Conservation (phyloP, 306 rosid genomes). For the peach (Prunus persica) region DNA sequence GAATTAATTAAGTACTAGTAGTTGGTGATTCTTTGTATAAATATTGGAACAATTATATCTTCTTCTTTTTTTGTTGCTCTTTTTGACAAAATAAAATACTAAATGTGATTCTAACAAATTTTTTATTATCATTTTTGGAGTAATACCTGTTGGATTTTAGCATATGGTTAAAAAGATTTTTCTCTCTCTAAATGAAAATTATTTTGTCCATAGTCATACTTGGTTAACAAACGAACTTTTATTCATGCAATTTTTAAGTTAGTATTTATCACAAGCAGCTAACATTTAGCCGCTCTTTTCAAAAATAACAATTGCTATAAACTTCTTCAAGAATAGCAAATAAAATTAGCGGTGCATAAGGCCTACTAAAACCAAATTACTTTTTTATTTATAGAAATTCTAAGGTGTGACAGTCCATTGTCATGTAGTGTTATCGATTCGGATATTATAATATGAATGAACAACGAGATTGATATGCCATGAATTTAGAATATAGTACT, state of each 20-base stretch:
- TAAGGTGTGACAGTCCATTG: too few relatives aligned
- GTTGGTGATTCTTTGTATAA: too few relatives aligned
- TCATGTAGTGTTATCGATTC: fast-evolving
- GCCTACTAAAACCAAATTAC: too few relatives aligned
- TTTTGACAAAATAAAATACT: not conserved
- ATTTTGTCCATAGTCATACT: not conserved
- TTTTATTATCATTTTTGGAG: not conserved
- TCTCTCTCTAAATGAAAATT: not conserved
- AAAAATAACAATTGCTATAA: not conserved
- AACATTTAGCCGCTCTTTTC: not conserved
- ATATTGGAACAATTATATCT: not conserved
- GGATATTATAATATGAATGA: too few relatives aligned
- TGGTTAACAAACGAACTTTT: not conserved
- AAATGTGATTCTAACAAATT: not conserved
- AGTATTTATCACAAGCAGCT: not conserved
- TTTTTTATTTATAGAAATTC: too few relatives aligned
- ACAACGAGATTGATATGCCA: too few relatives aligned
- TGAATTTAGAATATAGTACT: too few relatives aligned
- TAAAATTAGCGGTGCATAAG: too few relatives aligned
- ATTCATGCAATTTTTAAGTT: not conserved
- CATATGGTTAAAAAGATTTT: not conserved
- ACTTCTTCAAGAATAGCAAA: not conserved
- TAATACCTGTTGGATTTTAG: not conserved
- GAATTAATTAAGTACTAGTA: not conserved
- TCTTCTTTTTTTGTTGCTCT: not conserved